Base-by-base conservation (phyloP, 176 grass and related monocot genomes). In the Triticum dicoccoides region DNA sequence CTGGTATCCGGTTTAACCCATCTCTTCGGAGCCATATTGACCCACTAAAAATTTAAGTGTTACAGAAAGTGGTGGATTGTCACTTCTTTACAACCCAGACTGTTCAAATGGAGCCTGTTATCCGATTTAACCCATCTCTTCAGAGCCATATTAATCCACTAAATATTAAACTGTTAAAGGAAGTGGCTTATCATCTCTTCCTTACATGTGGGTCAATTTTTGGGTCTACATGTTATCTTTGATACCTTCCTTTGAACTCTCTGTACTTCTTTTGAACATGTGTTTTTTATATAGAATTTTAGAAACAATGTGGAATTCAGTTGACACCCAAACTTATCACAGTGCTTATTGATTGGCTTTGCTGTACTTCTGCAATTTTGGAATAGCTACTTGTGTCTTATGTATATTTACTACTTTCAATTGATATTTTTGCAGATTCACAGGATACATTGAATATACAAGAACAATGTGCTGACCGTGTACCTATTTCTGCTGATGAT, bases 401-500 rank as follows among this genome's bases (percentile, higher is more conserved):
- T 7, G 39, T 45, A 32, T 29, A 33, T 30, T 23, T 49, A 59
- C n/a, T 49, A 65, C 27, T 32, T 47, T 78, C 32, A 9, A 39
- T 63, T 77, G 54, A 38, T 74, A 15, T 63, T 5, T 70, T 83
- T 90, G 65, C 82, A 99, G 97, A 84, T 91, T 85, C 65, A 65
- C 77, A 85, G 61, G 90, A 88, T 64, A 64, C 77, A 24, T 85
- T 65, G 30, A 88, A 85, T 82, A 68, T 69, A 74, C 76, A 83
- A 81, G 87, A 94, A 79, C 77, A 74, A 80, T 90, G 84, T 77
- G 80, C 45, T 81, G 76, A 90, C 72, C 86, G 37, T 81, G 65
- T 80, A 83, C 29, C 67, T 81, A 84, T 85, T 81, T 85, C 88
- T 90, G 82, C 85, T 78, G 87, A 96, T 8, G 66, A 69, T 76